A percentile compares a stretch with the other conserved stretches of the same genome.
These are phyloP conservation scores for Colletotrichum scovillei DNA, from an alignment of 2,329 filamentous ascomycete species.

Conservation along the genomic window DNA sequence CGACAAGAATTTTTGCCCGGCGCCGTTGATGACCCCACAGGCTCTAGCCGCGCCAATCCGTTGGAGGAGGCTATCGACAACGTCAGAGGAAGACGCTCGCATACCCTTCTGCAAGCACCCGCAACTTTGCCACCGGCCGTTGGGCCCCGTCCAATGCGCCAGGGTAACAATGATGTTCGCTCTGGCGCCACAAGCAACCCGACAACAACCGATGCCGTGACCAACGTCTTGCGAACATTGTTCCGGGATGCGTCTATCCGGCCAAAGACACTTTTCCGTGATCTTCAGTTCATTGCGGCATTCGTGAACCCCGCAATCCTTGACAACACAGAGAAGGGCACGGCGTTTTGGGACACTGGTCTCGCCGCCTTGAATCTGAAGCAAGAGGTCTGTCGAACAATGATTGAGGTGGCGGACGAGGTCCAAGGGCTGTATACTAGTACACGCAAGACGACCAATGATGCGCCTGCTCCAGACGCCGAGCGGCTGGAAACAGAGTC, in stretches of 20 bases:
- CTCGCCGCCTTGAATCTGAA: conserved; percentile 90
- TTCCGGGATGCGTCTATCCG: conserved; percentile 76
- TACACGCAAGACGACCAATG: conserved; percentile 61
- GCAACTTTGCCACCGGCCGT: conserved; percentile 45
- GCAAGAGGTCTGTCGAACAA: conserved; percentile 85
- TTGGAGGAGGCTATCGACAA: conserved; percentile 78
- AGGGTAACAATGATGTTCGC: conserved; percentile 60
- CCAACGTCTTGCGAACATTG: conserved; percentile 73
- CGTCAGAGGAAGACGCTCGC: conserved; percentile 74
- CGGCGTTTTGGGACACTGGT: conserved; percentile 91
- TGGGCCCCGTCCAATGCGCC: conserved; percentile 46
- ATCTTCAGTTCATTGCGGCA: conserved; percentile 79
- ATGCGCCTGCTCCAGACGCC: conserved; percentile 40
- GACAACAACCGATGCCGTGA: conserved; percentile 72
- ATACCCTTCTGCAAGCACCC: conserved; percentile 56
- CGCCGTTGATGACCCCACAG: conserved; percentile 47
- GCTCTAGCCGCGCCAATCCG: conserved; percentile 53
- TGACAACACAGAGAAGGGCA: conserved; percentile 72
- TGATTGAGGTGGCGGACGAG: conserved; percentile 71
- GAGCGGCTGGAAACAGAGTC: conserved; percentile 41
- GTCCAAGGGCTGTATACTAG: conserved; percentile 72
- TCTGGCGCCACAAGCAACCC: conserved; percentile 61
- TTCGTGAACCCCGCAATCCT: conserved; percentile 71
- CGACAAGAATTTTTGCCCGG: conserved; percentile 48
- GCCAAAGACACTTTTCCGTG: conserved; percentile 84